Evolutionary conservation across 345 rosid genomes (phyloP).

Genomic region (Eutrema japonicum): DNA sequence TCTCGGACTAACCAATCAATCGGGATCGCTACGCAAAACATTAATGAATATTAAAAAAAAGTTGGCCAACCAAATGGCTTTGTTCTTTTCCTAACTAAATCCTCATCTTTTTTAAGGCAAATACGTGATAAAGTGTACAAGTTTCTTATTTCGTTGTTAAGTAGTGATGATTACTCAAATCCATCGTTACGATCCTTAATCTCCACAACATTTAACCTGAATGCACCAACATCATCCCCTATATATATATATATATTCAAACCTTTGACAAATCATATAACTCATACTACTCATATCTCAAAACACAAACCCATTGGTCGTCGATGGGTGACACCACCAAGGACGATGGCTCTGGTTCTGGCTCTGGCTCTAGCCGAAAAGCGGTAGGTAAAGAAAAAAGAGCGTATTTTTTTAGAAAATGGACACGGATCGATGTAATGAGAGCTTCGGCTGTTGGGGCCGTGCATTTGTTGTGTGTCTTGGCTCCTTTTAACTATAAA

Average conservation of each 20-base stretch:
- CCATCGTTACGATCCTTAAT: slow-evolving; percentile 34
- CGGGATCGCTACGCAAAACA: slow-evolving; percentile 29
- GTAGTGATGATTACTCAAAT: slow-evolving; percentile 34
- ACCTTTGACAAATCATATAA: slow-evolving; percentile 7
- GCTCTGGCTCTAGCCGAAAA: slow-evolving; percentile 32
- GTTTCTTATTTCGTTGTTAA: slow-evolving; percentile 29
- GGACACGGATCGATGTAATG: slow-evolving; percentile 33
- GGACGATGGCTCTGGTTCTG: slow-evolving; percentile 27
- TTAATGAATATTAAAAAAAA: background rate
- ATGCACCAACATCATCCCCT: slow-evolving; percentile 6
- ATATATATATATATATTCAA: slow-evolving; percentile 32
- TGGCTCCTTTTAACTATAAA: slow-evolving; percentile 42
- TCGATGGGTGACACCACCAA: slow-evolving; percentile 35
- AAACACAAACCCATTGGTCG: slow-evolving; percentile 2
- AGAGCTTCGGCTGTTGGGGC: slow-evolving; percentile 38
- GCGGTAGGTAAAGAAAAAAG: slow-evolving; percentile 18
- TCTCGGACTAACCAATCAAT: slow-evolving; percentile 27
- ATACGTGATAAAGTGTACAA: slow-evolving; percentile 24
- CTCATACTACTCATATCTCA: slow-evolving; percentile 12
- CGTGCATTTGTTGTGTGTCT: slow-evolving; percentile 34
- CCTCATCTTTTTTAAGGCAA: background rate
- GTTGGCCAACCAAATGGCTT: slow-evolving; percentile 24
- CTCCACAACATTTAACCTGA: slow-evolving; percentile 30
- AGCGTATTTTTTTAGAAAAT: slow-evolving; percentile 32
- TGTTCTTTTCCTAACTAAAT: background rate